Evolutionary conservation across 352 stramenopile species (phyloP).

Genomic region (Vaucheria bursata): DNA sequence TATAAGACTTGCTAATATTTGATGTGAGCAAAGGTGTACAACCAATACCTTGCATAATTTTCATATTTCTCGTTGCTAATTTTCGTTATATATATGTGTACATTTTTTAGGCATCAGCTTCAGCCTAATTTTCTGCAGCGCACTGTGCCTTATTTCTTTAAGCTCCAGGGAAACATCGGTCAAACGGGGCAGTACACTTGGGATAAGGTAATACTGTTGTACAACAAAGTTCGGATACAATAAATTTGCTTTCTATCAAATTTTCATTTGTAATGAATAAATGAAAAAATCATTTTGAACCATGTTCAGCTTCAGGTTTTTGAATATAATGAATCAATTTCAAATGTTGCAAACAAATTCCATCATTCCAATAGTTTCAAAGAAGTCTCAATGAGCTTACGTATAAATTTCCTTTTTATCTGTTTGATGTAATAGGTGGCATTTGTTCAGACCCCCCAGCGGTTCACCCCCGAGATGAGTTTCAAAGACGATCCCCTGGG

Average conservation of each 20-base stretch:
- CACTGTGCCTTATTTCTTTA: slow-evolving; percentile 41
- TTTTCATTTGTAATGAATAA: no score
- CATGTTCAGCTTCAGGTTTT: no score
- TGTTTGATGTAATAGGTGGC: slow-evolving; percentile 9
- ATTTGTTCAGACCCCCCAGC: slow-evolving; percentile 23
- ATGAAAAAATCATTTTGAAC: no score
- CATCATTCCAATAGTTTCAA: not conserved
- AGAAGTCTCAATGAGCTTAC: not conserved
- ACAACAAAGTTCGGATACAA: no score
- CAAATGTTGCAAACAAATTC: not conserved
- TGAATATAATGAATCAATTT: no score
- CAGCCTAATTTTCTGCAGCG: slow-evolving; percentile 45
- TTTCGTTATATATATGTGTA: no score
- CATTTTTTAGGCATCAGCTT: slow-evolving; percentile 44
- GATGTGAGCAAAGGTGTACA: no score
- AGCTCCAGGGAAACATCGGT: slow-evolving; percentile 13
- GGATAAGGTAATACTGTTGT: slow-evolving; percentile 38
- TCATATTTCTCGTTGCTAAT: no score
- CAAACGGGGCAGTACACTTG: slow-evolving; percentile 27
- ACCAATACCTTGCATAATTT: no score
- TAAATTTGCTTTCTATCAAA: no score
- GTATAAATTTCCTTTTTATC: not conserved
- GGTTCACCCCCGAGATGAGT: slow-evolving; percentile 22
- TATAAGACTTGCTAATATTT: no score
- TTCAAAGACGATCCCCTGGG: slow-evolving; percentile 43